phyloP scores from a whole-genome alignment of 2,329 filamentous ascomycete species.

The Neopestalotiopsis sp. region DNA sequence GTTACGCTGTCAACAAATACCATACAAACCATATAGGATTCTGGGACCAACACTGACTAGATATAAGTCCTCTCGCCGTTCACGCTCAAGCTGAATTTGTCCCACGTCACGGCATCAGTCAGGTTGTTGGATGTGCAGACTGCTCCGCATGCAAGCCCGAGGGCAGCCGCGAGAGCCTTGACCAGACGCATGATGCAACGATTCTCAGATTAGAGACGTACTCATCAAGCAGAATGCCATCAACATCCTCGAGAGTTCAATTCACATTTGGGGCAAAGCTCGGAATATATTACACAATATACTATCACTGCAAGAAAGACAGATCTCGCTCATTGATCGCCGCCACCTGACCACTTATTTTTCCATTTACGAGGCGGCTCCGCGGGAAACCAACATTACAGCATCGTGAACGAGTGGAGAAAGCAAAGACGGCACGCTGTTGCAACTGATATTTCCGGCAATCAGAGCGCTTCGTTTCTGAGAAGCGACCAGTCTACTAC shows the following conservation, averaged over 20 bases:
- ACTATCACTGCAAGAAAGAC: background rate
- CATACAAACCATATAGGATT: background rate
- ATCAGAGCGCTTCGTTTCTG: slow-evolving; percentile 10
- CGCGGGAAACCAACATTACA: background rate
- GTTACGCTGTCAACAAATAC: slow-evolving; percentile 25
- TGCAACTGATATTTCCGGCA: slow-evolving; percentile 14
- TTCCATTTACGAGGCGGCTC: background rate
- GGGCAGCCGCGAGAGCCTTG: background rate
- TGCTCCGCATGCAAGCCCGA: slow-evolving; percentile 26
- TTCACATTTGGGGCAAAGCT: background rate
- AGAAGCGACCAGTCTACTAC: background rate
- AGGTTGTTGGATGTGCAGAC: slow-evolving; percentile 46
- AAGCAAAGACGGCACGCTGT: background rate
- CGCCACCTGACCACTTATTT: background rate
- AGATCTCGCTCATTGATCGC: slow-evolving; percentile 1
- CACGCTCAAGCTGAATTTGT: slow-evolving; percentile 55
- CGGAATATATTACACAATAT: background rate
- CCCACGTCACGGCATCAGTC: slow-evolving; percentile 54
- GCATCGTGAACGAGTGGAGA: background rate
- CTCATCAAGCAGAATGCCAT: background rate
- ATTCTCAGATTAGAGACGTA: background rate
- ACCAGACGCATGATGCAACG: slow-evolving; percentile 12
- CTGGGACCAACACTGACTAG: slow-evolving; percentile 35
- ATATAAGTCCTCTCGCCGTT: slow-evolving; percentile 55
- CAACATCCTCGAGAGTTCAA: background rate